Conservation (phyloP, 441 rosid genomes). For the Populus trichocarpa region DNA sequence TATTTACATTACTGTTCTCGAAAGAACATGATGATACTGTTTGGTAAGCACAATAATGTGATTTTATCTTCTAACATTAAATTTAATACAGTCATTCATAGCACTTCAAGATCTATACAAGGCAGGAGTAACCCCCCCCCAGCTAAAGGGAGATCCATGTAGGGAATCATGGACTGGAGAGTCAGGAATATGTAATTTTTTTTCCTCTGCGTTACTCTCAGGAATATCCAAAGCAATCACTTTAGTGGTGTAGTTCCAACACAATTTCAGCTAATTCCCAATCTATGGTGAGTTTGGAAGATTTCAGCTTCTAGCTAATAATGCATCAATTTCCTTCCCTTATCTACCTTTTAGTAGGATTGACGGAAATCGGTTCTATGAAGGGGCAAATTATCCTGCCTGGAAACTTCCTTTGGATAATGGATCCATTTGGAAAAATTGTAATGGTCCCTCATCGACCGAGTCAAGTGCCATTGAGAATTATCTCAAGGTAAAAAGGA, state of each 20-base stretch:
- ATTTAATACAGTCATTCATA: slow-evolving; percentile 37
- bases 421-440: slow-evolving; percentile 43
- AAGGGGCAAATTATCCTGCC: slow-evolving; percentile 54
- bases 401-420: slow-evolving; percentile 74
- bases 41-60: not conserved
- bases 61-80: slow-evolving; percentile 7
- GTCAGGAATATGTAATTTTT: slow-evolving; percentile 36
- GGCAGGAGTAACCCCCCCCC: slow-evolving; percentile 44
- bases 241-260: slow-evolving; percentile 88
- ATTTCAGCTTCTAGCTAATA: slow-evolving; percentile 6
- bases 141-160: slow-evolving; percentile 65
- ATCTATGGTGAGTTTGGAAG: slow-evolving; percentile 57
- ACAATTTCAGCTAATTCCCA: slow-evolving; percentile 78
- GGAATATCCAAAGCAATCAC: slow-evolving; percentile 76
- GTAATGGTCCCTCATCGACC: slow-evolving; percentile 57
- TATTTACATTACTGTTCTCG: too few species aligned
- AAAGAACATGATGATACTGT: not conserved
- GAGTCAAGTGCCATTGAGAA: slow-evolving; percentile 76
- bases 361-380: slow-evolving; percentile 71
- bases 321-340: slow-evolving; percentile 9
- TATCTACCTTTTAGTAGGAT: slow-evolving; percentile 49
- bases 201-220: slow-evolving; percentile 24
- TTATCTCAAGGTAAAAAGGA: slow-evolving; percentile 33
- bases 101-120: slow-evolving; percentile 63
- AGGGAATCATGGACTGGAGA: slow-evolving; percentile 82